These are phyloP conservation scores for Cladorrhinum samala DNA, from an alignment of 495 filamentous ascomycete species.

Conservation along the genomic window DNA sequence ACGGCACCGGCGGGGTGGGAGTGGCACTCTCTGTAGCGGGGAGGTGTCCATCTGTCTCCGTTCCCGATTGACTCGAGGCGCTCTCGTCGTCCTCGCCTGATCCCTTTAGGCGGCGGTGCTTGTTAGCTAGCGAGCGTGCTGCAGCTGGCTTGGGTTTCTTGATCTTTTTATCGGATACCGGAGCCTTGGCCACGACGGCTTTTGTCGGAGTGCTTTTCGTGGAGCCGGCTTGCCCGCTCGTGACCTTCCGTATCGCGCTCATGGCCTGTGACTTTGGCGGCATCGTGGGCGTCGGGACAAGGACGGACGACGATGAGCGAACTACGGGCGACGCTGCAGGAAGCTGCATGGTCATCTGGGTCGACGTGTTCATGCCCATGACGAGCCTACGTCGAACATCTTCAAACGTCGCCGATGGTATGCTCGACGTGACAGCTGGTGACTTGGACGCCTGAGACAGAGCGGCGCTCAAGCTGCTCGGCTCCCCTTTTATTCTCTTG, in stretches of 20 bases:
- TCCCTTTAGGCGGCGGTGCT: conserved; percentile 18
- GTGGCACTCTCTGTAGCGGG: neutral
- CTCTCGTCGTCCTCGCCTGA: conserved; percentile 9
- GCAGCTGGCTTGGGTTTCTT: conserved; percentile 20
- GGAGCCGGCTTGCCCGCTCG: conserved; percentile 16
- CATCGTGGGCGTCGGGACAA: neutral
- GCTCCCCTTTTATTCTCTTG: conserved; percentile 43
- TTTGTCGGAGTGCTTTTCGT: conserved; percentile 13
- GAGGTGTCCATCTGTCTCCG: neutral
- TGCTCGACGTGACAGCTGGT: conserved; percentile 19
- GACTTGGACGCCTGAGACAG: conserved; percentile 29
- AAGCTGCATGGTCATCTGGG: conserved; percentile 41
- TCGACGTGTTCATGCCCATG: conserved; percentile 44
- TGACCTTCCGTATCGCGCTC: conserved; percentile 29
- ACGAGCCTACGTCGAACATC: conserved; percentile 43
- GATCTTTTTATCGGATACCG: conserved; percentile 17
- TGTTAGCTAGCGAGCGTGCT: conserved; percentile 2
- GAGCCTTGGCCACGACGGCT: conserved; percentile 3
- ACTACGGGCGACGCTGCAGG: conserved; percentile 7
- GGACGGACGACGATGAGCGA: neutral
- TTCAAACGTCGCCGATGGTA: conserved; percentile 37
- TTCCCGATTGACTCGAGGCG: conserved; percentile 13
- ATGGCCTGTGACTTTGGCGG: neutral
- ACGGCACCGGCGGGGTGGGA: conserved; percentile 47
- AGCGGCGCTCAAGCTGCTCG: conserved; percentile 28